phyloP scores from a whole-genome alignment of 257 asterid species.

The Phtheirospermum japonicum region DNA sequence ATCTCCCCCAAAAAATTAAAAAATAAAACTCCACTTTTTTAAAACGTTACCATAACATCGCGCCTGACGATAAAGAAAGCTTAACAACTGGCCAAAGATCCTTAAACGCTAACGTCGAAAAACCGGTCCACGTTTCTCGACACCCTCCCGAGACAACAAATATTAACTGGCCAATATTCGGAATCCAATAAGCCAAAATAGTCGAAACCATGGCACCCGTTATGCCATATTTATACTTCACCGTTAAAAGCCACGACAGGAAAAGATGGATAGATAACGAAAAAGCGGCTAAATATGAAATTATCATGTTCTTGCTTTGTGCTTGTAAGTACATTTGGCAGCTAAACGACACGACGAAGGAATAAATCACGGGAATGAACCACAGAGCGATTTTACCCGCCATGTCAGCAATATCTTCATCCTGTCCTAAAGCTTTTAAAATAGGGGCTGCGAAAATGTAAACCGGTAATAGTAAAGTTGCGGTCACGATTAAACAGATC shows the following conservation, averaged over 20 bases:
- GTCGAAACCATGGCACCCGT: constrained; percentile 67
- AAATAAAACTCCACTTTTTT: neutral
- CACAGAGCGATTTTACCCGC: constrained; percentile 49
- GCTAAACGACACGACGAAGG: constrained; percentile 49
- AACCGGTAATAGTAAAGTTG: constrained; percentile 46
- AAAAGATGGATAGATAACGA: constrained; percentile 47
- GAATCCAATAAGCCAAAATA: constrained; percentile 68
- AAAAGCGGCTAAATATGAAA: constrained; percentile 55
- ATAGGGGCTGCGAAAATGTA: constrained; percentile 53
- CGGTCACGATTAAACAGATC: constrained; percentile 40
- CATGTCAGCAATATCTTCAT: constrained; percentile 42
- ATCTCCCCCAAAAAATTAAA: neutral
- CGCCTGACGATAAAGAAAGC: constrained; percentile 78
- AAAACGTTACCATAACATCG: constrained; percentile 60
- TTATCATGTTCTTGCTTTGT: constrained; percentile 73
- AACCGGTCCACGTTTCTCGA: constrained; percentile 70
- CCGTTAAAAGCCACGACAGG: constrained; percentile 63
- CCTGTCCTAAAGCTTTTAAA: constrained; percentile 65
- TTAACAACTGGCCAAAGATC: constrained; percentile 68
- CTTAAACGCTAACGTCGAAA: constrained; percentile 50
- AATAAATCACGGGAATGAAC: constrained; percentile 60
- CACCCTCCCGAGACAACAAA: constrained; percentile 61
- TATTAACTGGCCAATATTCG: constrained; percentile 56
- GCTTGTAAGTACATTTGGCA: constrained; percentile 83
- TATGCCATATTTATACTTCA: constrained; percentile 48